Base-by-base conservation (phyloP, 2,329 filamentous ascomycete genomes). In the Cylindrodendrum hubeiense region DNA sequence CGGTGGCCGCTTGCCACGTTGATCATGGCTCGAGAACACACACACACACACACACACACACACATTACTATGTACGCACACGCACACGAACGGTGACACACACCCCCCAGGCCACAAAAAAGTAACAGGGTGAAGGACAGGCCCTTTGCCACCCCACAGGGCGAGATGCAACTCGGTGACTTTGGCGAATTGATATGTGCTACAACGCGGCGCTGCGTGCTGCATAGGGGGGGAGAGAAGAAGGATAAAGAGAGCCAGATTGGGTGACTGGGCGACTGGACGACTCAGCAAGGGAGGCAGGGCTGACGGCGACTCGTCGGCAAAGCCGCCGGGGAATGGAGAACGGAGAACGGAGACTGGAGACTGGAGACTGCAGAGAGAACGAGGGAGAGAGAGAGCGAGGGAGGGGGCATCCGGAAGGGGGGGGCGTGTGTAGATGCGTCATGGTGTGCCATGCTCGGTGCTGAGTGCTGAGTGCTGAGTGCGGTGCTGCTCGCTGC, bases 1-100 rank as follows among this genome's bases (percentile, higher is more conserved):
- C 63, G 65, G 55, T 74, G 68, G 66, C 66, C 71, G 71, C 59
- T 71, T 78, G 77, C 76, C 78, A 79, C 77, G 77, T 79, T 78
- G 75, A 77, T 74, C 61, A 63, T 67, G 65, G 66, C 65, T 71
- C 72, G 63, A 65, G 68, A 66, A 66, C 57, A 62, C 46, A 65
- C 46, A 30, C 44, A 24, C 41, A 43, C 39, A 43, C 19, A 43
- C 41, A 22, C 41, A 44, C 24, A 17, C 13, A 30, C 17, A 30
- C 12, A 49, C n/a, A 49, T 39, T 39, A 39, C 37, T n/a, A 39
- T 39, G 37, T 17, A n/a, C 37, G 15, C n/a, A 33, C 46, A 21
- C 41, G 30, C 21, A 44, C 43, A 57, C 43, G 28, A 26, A 9
- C 26, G 26, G 46, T 30, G 17, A 21, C 58, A 66, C 63, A 73